Base-by-base conservation (phyloP, 1,284 basidiomycete species). In the Tausonia pullulans region DNA sequence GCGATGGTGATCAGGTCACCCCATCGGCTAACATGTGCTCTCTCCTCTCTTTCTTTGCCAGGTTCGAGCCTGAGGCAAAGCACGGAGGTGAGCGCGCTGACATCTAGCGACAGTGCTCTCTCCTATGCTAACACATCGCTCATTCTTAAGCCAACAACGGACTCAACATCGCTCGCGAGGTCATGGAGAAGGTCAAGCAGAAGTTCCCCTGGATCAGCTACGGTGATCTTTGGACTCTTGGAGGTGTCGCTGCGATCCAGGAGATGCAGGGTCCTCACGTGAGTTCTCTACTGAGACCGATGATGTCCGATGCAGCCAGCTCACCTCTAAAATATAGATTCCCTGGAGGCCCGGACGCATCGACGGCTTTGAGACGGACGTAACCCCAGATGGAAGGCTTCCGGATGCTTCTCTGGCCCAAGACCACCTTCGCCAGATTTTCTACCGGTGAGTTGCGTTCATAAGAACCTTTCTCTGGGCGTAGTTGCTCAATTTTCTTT, bases 161-260 rank as follows among this genome's bases (percentile, higher is more conserved):
- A 67, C 81, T 97, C 65, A 75, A 87, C 68, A 75, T 91, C 65
- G 94, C 92, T 27, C 88, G 95, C 64, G 81, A 79, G 11, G 78
- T 92, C 70, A 85, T 97, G 83, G 88, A 97, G 75, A 84, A 87
- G 67, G 78, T 98, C 75, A 94, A 98, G 80, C 50, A 55, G 39
- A 41, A 63, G 70, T 86, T 85, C 75, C 82, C 85, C 0, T 95
- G 91, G 91, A 94, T 96, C 73, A 87, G 84, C 65, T 96, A 95
- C 75, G 91, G 92, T 70, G 92, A 95, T 73, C 80, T 94, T 63
- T 95, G 92, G 92, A 96, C 91, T 39, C 84, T 96, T 55, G 92
- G 80, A 66, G 93, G 92, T 49, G 75, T 77, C 58, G 73, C 69
- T 51, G 76, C 77, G 60, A 68, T 98, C 67, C 90, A 97, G 81